Evolutionary conservation across 495 filamentous ascomycete species (phyloP), one percentile per base, ranked within the genome.

Genomic region (Patellaria atrata): DNA sequence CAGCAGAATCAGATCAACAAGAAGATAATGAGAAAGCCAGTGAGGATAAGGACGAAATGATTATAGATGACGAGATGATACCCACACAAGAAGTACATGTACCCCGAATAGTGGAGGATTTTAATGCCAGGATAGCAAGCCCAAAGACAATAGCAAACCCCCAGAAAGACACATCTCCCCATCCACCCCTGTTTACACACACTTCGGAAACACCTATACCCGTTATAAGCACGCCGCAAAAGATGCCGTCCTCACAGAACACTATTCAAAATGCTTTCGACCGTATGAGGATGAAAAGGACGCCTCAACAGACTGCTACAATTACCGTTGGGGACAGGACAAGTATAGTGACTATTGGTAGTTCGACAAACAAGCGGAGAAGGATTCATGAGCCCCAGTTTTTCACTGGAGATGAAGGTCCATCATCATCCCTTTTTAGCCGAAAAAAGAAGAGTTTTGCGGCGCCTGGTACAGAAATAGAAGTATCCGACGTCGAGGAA

Each of bases 271-370:
- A 64, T 43, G 75, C 75, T 7, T 78, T 77, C 37, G 70, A 77
- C 51, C 62, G 69, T 9, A 78, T 78, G 69, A 67, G 75, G 1
- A 63, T 73, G 1, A 74, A 73, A 44, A 70, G 81, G 21, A 53
- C 63, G 8, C 67, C 69, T 4, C 62, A 67, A n/a, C 78, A 84
- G 50, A 61, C 75, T 31, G 85, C 87, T 20, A 94, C 82, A 2
- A 89, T 96, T 20, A 94, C 83, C 0, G 79, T 96, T 35, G 87
- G 83, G 3, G 68, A 79, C 34, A 72, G 70, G 24, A 84, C 82
- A 0, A 73, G 84, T 14, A 84, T 62, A 4, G 66, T 69, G 0
- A 58, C 68, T 27, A 54, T 79, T 38, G 73, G 72, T 9, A 67
- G 59, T 43, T 57, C 60, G 33, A 22, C 53, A 1, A 54, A 57